Conservation (phyloP, 176 grass and related monocot genomes). For the Alopecurus myosuroides region DNA sequence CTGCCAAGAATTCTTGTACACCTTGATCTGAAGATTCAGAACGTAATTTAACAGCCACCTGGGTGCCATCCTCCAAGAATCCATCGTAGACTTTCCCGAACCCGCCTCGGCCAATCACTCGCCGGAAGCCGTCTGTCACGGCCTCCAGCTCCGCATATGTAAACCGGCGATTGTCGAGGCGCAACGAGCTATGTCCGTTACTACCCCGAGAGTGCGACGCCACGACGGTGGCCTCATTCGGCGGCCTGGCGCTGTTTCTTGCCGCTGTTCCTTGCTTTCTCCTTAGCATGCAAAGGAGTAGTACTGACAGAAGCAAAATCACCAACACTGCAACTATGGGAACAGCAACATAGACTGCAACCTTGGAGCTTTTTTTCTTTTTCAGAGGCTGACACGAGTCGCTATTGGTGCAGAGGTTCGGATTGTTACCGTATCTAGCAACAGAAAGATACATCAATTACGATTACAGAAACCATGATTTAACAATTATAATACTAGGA, state of each 20-base stretch:
- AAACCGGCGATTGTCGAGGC: slow-evolving; percentile 46
- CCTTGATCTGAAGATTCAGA: slow-evolving; percentile 44
- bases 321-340: slow-evolving; percentile 4
- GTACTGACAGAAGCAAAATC: neutral
- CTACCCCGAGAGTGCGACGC: neutral
- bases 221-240: neutral
- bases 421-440: slow-evolving; percentile 27
- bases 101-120: neutral
- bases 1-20: slow-evolving; percentile 45
- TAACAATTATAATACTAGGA: neutral
- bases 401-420: slow-evolving; percentile 27
- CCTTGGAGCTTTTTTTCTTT: slow-evolving; percentile 20
- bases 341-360: slow-evolving; percentile 30
- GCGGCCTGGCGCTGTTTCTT: slow-evolving; percentile 14
- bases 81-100: slow-evolving; percentile 43
- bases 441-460: too few relatives aligned
- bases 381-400: slow-evolving; percentile 16
- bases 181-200: neutral
- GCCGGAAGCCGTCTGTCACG: neutral
- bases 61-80: slow-evolving; percentile 49
- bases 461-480: neutral
- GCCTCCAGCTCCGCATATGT: slow-evolving; percentile 35
- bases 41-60: slow-evolving; percentile 54
- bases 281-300: slow-evolving; percentile 12
- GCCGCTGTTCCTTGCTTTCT: slow-evolving; percentile 9